Conservation (phyloP, 2,329 filamentous ascomycete species). For the Arthrobotrys musiformis region DNA sequence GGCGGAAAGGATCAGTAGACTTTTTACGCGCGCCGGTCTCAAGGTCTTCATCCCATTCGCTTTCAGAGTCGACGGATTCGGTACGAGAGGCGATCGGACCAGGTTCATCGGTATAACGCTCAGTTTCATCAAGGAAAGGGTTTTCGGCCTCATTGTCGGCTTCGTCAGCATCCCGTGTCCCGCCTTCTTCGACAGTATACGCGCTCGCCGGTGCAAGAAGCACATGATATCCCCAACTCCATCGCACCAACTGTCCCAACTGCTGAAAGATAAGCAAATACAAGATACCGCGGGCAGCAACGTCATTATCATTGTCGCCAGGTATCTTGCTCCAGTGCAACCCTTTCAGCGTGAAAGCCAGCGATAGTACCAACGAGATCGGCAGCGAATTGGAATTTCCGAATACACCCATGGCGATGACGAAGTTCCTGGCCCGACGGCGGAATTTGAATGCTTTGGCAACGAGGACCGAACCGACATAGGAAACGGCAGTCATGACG, state of each 20-base stretch:
- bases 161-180: constrained; percentile 65
- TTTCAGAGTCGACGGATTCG: constrained; percentile 64
- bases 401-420: constrained; percentile 91
- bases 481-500: constrained; percentile 87
- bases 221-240: constrained; percentile 98
- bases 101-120: constrained; percentile 61
- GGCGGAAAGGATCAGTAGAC: constrained; percentile 43
- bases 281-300: constrained; percentile 89
- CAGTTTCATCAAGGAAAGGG: constrained; percentile 63
- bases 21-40: constrained; percentile 58
- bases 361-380: constrained; percentile 92
- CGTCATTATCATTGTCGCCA: constrained; percentile 93
- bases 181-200: constrained; percentile 71
- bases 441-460: constrained; percentile 81
- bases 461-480: constrained; percentile 76
- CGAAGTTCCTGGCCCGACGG: constrained; percentile 89
- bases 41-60: constrained; percentile 63
- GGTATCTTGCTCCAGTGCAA: constrained; percentile 93
- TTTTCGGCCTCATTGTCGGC: constrained; percentile 65
- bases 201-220: constrained; percentile 85
- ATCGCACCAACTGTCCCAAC: constrained; percentile 90
- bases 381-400: constrained; percentile 98
- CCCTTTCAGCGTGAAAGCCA: constrained; percentile 90
- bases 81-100: constrained; percentile 66
- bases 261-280: constrained; percentile 98